Evolutionary conservation across 805 yeast species (phyloP).

Genomic region (Starmera dryadoides): DNA sequence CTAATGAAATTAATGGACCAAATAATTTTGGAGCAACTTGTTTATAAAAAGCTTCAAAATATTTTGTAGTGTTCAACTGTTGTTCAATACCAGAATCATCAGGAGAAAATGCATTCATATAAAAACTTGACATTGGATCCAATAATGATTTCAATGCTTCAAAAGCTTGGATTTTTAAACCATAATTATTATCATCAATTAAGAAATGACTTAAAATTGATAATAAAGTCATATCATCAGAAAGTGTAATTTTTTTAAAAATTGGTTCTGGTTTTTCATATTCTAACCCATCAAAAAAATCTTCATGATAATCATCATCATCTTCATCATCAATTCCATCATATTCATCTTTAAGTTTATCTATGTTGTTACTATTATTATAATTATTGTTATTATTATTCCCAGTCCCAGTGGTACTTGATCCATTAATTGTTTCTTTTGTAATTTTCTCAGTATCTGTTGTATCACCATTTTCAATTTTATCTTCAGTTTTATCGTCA

Average conservation of each 20-base stretch:
- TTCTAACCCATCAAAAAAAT: constrained; percentile 4
- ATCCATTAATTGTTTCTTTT: constrained; percentile 3
- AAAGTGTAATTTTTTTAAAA: constrained; percentile 18
- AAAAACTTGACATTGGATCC: constrained; percentile 8
- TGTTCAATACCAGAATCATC: constrained; percentile 15
- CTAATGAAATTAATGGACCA: constrained; percentile 25
- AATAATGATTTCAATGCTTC: constrained; percentile 74
- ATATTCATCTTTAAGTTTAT: neutral
- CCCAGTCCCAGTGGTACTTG: neutral
- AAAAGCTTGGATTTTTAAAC: constrained; percentile 72
- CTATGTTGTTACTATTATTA: neutral
- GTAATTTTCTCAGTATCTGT: neutral
- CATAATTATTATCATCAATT: constrained; percentile 55
- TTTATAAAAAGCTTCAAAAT: constrained; percentile 54
- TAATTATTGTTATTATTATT: constrained; percentile 15
- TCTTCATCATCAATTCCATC: constrained; percentile 1
- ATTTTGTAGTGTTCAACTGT: constrained; percentile 31
- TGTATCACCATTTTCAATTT: constrained; percentile 3
- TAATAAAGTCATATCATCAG: constrained; percentile 54
- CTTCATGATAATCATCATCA: constrained; percentile 4
- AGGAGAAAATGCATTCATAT: constrained; percentile 4
- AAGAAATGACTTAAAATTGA: constrained; percentile 51
- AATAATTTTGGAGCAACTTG: constrained; percentile 56
- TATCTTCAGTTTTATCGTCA: constrained; percentile 6
- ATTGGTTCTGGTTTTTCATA: constrained; percentile 14